Evolutionary conservation across 768 basidiomycete species (phyloP).

Genomic region (Hericium alpestre): DNA sequence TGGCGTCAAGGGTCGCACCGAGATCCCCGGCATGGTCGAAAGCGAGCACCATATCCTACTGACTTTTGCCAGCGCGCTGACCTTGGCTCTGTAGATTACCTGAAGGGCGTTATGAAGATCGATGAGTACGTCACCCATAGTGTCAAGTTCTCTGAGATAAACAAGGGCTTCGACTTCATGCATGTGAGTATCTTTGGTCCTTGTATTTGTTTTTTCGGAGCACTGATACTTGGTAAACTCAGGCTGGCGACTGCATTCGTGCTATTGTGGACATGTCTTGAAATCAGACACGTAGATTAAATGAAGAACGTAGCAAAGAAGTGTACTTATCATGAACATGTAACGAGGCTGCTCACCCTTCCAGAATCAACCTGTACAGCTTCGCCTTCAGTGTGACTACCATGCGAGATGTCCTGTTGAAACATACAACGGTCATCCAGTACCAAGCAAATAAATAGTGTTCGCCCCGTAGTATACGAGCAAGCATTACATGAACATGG

Average conservation of each 20-base stretch:
- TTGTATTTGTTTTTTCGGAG: background rate
- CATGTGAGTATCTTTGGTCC: conserved; percentile 51
- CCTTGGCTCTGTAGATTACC: conserved; percentile 48
- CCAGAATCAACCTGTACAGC: too few species aligned
- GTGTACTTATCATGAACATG: background rate
- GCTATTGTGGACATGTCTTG: conserved; percentile 82
- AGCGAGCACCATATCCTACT: conserved; percentile 32
- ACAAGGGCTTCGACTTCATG: conserved; percentile 91
- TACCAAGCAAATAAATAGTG: too few species aligned
- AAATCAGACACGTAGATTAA: background rate
- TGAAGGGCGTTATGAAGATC: conserved; percentile 72
- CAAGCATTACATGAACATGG: background rate
- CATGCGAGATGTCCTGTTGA: too few species aligned
- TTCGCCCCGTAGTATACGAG: background rate
- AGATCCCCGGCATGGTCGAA: conserved; percentile 87
- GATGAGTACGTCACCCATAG: conserved; percentile 95
- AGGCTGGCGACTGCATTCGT: conserved; percentile 86
- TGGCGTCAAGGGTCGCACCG: conserved; percentile 95
- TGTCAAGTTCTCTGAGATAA: conserved; percentile 63
- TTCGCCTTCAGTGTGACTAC: too few species aligned
- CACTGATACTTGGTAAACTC: conserved; percentile 4
- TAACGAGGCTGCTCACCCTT: too few species aligned
- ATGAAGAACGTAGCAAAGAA: background rate
- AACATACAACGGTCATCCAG: too few species aligned
- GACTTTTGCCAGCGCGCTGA: background rate